Evolutionary conservation across 2,329 filamentous ascomycete genomes (phyloP), one percentile per base, ranked within the genome.

Genomic region (Scorias spongiosa): DNA sequence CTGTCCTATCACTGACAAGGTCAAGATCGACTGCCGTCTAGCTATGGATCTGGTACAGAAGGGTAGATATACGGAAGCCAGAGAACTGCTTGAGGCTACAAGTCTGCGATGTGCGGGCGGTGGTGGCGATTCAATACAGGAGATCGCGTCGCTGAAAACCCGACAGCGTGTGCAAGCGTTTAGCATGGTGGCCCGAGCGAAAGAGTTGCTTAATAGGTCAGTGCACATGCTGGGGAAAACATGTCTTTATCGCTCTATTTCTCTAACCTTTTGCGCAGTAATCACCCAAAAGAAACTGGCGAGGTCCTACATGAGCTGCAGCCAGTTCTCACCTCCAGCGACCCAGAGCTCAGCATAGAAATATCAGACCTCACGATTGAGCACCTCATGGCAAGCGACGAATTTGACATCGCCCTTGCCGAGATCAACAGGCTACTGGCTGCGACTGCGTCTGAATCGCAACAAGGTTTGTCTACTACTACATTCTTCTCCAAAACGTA

Each of bases 131-230:
- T 12, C 12, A 36, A 15, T 36, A 5, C 11, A 80, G 46, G 66
- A 73, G 3, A 68, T 84, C 34, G 78, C 81, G 2, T 80, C 84
- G 0, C 74, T 88, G 59, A 93, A 87, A 60, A 73, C 81, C 14
- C 79, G 81, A 49, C 84, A 93, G 52, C 80, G 81, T 56, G 77
- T 82, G 67, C 66, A 74, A 49, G 77, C 77, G 44, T 82, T 80
- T 56, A 70, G 76, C 11, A 79, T 75, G 4, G 69, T 86, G 38
- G 67, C 85, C 46, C 78, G 77, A 9, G 32, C 32, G 15, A 36
- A 36, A 36, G 32, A 36, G 15, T 15, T 36, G 5, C 9, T 12
- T 3, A 36, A 36, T 9, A 36, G 32, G 32, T 36, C 9, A 9
- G 32, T 36, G 15, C 32, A 26, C 20, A 26, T 26, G 7, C 7